Base-by-base conservation (phyloP, 441 rosid genomes). In the Pelargonium myrrhifolium region DNA sequence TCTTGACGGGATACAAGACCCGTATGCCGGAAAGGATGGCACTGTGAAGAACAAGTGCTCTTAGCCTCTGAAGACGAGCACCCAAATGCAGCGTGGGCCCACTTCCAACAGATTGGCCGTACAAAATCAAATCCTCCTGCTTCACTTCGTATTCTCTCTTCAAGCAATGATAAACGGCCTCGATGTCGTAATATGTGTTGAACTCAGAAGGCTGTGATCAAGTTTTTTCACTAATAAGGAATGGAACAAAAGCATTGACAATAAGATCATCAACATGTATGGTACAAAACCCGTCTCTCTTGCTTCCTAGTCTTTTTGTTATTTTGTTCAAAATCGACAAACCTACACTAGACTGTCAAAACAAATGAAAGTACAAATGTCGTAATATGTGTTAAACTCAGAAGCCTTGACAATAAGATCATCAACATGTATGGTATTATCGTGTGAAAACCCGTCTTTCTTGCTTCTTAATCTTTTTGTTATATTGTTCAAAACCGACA, bases 11-110 rank as follows among this genome's bases (percentile, higher is more conserved):
- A 78, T 85, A 93, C 73, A 93, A 53, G 68, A 93, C 96, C 64
- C 99, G 80, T 8, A 93, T 75, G 74, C 97, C 99, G 0, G 99
- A 91, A 75, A 93, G 93, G 51, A 93, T 89, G 39, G 99, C 99
- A 10, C 99, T 91, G 53, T 93, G 99, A 77, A 93, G 95, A 77
- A 93, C 90, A 7, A 89, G 89, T 17, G 89, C 97, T 75, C 99
- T 83, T 64, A 89, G 74, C 72, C 74, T 84, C 62, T 81, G 78
- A 60, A 93, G 78, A n/a, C 85, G 76, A 65, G 92, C 78, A 73
- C 88, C 99, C 75, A 93, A 77, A 71, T 93, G 99, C 55, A 91
- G 71, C 3, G 97, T 93, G 0, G 90, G n/a, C n/a, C n/a, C n/a
- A n/a, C n/a, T n/a, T n/a, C n/a, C n/a, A n/a, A n/a, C n/a, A n/a